Evolutionary conservation across 1,284 basidiomycete genomes (phyloP).

Genomic region (Microbotryum intermedium): DNA sequence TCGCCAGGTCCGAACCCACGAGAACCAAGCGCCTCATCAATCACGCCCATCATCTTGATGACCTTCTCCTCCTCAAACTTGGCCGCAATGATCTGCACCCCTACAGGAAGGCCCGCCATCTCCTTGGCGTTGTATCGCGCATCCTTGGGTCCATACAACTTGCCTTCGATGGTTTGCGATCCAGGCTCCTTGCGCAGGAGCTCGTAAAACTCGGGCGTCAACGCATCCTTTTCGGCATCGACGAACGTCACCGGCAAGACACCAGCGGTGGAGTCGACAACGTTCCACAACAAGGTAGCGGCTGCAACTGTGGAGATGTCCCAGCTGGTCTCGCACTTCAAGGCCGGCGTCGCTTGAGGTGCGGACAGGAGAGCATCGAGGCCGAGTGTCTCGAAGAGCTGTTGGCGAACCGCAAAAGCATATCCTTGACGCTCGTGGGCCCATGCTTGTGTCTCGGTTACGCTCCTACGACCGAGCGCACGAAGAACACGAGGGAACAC

Average conservation of each 20-base stretch:
- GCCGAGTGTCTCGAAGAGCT: conserved; percentile 28
- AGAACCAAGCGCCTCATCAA: conserved; percentile 57
- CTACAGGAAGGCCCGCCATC: conserved; percentile 72
- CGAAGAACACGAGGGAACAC: conserved; percentile 50
- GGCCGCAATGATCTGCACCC: conserved; percentile 67
- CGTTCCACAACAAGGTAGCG: conserved; percentile 51
- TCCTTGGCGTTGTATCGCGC: conserved; percentile 56
- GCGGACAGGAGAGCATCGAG: conserved; percentile 34
- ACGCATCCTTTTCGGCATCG: conserved; percentile 52
- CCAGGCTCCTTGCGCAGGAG: conserved; percentile 40
- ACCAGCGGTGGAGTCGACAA: conserved; percentile 68
- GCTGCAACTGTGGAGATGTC: conserved; percentile 34
- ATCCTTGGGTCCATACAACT: conserved; percentile 47
- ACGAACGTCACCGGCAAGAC: conserved; percentile 72
- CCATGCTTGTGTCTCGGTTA: conserved; percentile 54
- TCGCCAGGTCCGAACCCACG: conserved; percentile 25
- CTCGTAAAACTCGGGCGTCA: conserved; percentile 50
- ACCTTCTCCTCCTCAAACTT: conserved; percentile 82
- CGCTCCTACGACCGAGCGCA: conserved; percentile 48
- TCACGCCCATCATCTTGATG: conserved; percentile 64
- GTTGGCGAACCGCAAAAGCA: background rate
- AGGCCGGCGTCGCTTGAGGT: conserved; percentile 33
- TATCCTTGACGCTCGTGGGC: background rate
- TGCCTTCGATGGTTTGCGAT: conserved; percentile 51
- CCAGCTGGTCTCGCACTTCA: conserved; percentile 30